phyloP scores from a whole-genome alignment of 2,329 filamentous ascomycete genomes.

The Exophiala bonariae region DNA sequence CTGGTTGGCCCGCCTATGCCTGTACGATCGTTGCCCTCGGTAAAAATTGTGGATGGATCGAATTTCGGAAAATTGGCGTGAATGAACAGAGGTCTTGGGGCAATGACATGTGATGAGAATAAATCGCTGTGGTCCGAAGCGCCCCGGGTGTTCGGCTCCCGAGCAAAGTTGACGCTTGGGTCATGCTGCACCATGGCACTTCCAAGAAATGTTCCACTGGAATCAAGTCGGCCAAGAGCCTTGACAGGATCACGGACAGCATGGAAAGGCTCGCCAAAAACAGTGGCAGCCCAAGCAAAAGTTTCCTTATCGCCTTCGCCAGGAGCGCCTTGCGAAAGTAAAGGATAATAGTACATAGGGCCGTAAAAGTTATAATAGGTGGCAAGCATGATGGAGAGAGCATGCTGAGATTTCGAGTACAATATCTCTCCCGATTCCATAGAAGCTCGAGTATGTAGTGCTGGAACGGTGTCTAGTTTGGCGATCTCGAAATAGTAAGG shows the following conservation, averaged over 20 bases:
- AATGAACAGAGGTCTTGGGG: constrained; percentile 38
- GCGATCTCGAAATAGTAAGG: constrained; percentile 48
- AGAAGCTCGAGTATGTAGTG: constrained; percentile 34
- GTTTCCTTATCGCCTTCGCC: constrained; percentile 54
- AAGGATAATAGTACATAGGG: constrained; percentile 51
- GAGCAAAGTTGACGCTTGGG: constrained; percentile 35
- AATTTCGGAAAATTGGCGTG: constrained; percentile 44
- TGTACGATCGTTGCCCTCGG: background rate
- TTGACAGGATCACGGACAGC: constrained; percentile 37
- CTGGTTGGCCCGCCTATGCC: background rate
- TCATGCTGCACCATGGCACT: constrained; percentile 38
- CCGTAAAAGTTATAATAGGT: constrained; percentile 59
- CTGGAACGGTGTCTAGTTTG: constrained; percentile 32
- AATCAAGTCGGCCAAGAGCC: constrained; percentile 32
- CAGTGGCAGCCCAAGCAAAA: constrained; percentile 47
- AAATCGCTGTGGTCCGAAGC: constrained; percentile 4
- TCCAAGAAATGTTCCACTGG: constrained; percentile 13
- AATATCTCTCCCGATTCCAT: constrained; percentile 53
- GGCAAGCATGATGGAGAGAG: constrained; percentile 48
- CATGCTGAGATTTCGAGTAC: constrained; percentile 50
- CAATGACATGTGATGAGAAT: too few relatives aligned
- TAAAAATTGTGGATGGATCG: constrained; percentile 39
- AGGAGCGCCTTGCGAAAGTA: constrained; percentile 45
- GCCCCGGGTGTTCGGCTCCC: constrained; percentile 30
- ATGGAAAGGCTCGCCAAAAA: constrained; percentile 42